Conservation (phyloP, 495 filamentous ascomycete genomes). For the Glarea lozoyensis region DNA sequence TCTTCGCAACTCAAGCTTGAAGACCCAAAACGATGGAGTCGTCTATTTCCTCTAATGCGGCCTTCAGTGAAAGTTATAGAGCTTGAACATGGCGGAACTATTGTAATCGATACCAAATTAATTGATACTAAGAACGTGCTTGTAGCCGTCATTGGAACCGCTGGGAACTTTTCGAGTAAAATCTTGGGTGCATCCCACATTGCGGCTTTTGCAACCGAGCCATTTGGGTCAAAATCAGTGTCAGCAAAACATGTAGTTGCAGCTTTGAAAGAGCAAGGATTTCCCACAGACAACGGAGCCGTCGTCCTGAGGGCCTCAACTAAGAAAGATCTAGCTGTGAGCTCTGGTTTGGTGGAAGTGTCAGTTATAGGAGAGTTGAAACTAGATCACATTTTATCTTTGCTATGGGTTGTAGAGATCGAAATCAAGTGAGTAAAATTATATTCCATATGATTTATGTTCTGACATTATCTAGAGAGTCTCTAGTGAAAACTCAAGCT, state of each 20-base stretch:
- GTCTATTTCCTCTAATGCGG: slow-evolving; percentile 13
- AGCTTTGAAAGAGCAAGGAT: slow-evolving; percentile 9
- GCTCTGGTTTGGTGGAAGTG: slow-evolving; percentile 1
- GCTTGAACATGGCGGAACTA: neutral
- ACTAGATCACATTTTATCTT: slow-evolving; percentile 12
- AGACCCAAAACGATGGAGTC: slow-evolving; percentile 10
- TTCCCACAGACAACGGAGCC: slow-evolving; percentile 8
- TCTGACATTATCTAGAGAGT: slow-evolving; percentile 5
- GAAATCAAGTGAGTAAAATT: slow-evolving; percentile 11
- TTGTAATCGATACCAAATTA: slow-evolving; percentile 10
- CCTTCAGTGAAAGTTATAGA: slow-evolving; percentile 11
- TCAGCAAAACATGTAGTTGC: slow-evolving; percentile 4
- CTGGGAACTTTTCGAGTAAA: slow-evolving; percentile 10
- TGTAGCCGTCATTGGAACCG: slow-evolving; percentile 6
- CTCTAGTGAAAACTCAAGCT: slow-evolving; percentile 5
- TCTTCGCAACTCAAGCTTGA: slow-evolving; percentile 6
- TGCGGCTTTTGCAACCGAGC: slow-evolving; percentile 7
- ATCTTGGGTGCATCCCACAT: slow-evolving; percentile 10
- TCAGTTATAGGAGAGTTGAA: slow-evolving; percentile 8
- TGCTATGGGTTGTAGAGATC: neutral
- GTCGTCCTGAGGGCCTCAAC: slow-evolving; percentile 7
- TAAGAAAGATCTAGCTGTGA: slow-evolving; percentile 2
- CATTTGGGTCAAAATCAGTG: neutral
- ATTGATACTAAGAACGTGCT: slow-evolving; percentile 6
- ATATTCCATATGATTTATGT: neutral